Evolutionary conservation across 805 yeast genomes (phyloP).

Genomic region (Candida orba): DNA sequence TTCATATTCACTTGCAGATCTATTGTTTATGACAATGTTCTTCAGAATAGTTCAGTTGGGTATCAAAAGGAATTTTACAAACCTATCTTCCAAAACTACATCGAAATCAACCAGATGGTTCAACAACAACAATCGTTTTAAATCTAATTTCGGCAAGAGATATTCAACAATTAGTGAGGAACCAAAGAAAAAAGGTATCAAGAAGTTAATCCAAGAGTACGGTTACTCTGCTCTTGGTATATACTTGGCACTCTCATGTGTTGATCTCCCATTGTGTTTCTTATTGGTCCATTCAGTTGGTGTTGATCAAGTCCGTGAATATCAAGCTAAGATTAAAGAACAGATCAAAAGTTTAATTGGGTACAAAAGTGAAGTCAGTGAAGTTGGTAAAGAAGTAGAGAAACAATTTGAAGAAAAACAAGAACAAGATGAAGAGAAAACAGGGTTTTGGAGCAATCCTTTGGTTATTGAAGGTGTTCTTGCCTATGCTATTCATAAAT

Average conservation of each 20-base stretch:
- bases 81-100: not conserved
- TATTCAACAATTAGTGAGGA: conserved; percentile 3
- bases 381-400: conserved; percentile 17
- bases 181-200: conserved; percentile 29
- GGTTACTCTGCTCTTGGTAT: conserved; percentile 90
- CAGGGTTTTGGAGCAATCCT: conserved; percentile 27
- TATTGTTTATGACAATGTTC: conserved; percentile 1
- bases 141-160: not conserved
- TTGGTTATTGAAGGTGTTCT: conserved; percentile 78
- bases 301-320: conserved; percentile 66
- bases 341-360: conserved; percentile 42
- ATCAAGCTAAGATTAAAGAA: conserved; percentile 56
- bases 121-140: conserved; percentile 4
- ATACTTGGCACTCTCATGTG: conserved; percentile 59
- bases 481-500: conserved; percentile 91
- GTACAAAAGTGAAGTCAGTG: conserved; percentile 36
- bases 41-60: conserved; percentile 3
- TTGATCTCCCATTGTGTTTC: conserved; percentile 83
- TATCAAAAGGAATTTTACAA: conserved; percentile 1
- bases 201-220: conserved; percentile 70
- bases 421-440: conserved; percentile 9
- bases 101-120: conserved; percentile 7
- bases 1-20: not conserved
- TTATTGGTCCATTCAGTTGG: conserved; percentile 81
- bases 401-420: conserved; percentile 8